Evolutionary conservation across 2,329 filamentous ascomycete species (phyloP).

Genomic region (Paraphoma sp.): DNA sequence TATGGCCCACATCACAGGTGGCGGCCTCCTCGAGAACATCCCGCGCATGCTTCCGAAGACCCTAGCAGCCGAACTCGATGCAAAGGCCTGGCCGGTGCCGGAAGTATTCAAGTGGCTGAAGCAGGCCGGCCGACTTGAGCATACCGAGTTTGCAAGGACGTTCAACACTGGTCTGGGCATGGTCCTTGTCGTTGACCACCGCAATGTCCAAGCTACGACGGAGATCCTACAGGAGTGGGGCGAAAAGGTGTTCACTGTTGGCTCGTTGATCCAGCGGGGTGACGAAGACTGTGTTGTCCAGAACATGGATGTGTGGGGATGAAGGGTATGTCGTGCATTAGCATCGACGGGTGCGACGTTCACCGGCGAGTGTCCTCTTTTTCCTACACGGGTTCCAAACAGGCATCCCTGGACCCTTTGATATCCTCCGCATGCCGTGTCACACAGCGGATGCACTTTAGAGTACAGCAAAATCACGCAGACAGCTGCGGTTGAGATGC

Average conservation of each 20-base stretch:
- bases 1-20: slow-evolving; percentile 95
- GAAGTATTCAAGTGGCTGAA: slow-evolving; percentile 89
- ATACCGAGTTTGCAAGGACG: slow-evolving; percentile 83
- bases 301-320: slow-evolving; percentile 61
- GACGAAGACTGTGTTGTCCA: slow-evolving; percentile 65
- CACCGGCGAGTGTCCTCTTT: background rate
- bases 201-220: slow-evolving; percentile 67
- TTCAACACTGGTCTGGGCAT: slow-evolving; percentile 97
- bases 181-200: slow-evolving; percentile 79
- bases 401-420: background rate
- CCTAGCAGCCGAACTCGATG: slow-evolving; percentile 82
- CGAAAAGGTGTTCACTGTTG: slow-evolving; percentile 80
- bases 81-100: slow-evolving; percentile 75
- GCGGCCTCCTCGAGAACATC: slow-evolving; percentile 91
- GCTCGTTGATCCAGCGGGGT: slow-evolving; percentile 68
- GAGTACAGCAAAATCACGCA: background rate
- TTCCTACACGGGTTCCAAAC: background rate
- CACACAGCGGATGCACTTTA: background rate
- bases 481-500: background rate
- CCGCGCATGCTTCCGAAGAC: slow-evolving; percentile 86
- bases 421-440: background rate
- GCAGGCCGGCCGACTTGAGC: slow-evolving; percentile 70
- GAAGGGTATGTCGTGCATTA: slow-evolving; percentile 11
- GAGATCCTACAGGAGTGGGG: slow-evolving; percentile 69
- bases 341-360: background rate